Percentiles rank a stretch among this genome's conserved stretches.
Conservation (phyloP, 495 filamentous ascomycete species). For the Penicillium flavigenum region DNA sequence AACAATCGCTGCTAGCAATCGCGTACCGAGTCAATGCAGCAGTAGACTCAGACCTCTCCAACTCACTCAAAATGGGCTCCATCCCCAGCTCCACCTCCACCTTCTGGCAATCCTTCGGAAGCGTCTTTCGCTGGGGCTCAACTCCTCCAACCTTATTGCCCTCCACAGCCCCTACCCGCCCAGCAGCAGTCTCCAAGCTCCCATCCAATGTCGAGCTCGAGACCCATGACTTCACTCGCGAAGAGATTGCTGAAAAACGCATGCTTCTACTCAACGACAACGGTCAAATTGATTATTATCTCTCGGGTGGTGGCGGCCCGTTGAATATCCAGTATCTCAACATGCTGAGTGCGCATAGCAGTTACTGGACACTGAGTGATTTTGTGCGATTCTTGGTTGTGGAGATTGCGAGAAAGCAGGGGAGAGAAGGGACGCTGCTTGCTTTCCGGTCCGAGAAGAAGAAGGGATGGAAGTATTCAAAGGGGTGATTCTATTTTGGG, state of each 20-base stretch:
- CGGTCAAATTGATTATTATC: conserved; percentile 86
- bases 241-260: conserved; percentile 89
- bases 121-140: conserved; percentile 56
- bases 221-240: conserved; percentile 88
- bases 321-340: conserved; percentile 95
- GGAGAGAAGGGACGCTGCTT: conserved; percentile 62
- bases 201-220: conserved; percentile 93
- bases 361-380: conserved; percentile 85
- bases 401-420: conserved; percentile 77
- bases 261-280: conserved; percentile 90
- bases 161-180: conserved; percentile 36
- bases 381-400: conserved; percentile 83
- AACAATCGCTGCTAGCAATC: conserved; percentile 60
- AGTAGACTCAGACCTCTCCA: conserved; percentile 76
- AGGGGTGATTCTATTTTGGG: conserved; percentile 23
- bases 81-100: conserved; percentile 71
- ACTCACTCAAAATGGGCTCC: conserved; percentile 69
- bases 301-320: conserved; percentile 75
- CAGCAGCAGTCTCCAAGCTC: conserved; percentile 55
- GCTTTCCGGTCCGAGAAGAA: conserved; percentile 77
- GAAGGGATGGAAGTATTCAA: conserved; percentile 45
- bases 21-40: conserved; percentile 90
- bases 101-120: conserved; percentile 65
- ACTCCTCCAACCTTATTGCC: conserved; percentile 26
- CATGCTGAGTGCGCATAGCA: conserved; percentile 95